These are phyloP conservation scores for Populus tremula DNA, from an alignment of 345 rosid genomes.

Conservation along the genomic window DNA sequence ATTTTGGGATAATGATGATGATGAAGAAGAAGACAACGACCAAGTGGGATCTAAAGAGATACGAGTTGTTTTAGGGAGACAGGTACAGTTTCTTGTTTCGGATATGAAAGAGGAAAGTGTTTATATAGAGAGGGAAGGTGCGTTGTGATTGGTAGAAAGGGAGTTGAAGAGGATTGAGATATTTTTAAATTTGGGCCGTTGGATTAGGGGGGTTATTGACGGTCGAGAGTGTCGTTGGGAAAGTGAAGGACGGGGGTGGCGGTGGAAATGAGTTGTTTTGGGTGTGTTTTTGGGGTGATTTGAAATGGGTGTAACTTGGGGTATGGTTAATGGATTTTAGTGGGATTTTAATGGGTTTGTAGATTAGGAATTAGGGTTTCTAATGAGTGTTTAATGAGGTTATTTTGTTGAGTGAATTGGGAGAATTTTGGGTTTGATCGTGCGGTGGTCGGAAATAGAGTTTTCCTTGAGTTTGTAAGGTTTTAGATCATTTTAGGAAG, in stretches of 20 bases:
- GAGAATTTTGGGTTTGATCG: constrained; percentile 10
- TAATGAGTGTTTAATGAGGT: neutral
- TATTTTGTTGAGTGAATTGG: neutral
- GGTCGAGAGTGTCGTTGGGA: constrained; percentile 11
- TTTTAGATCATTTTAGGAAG: neutral
- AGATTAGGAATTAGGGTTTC: constrained; percentile 8
- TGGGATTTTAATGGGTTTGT: constrained; percentile 1
- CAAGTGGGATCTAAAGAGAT: neutral
- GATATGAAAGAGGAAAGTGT: neutral
- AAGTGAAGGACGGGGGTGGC: neutral
- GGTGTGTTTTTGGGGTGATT: constrained; percentile 4
- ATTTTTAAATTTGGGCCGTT: constrained; percentile 22
- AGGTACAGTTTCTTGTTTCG: too few relatives aligned
- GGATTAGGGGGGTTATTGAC: constrained; percentile 13
- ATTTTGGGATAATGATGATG: neutral
- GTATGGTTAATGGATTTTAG: neutral
- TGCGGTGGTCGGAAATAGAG: neutral
- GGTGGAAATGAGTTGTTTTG: neutral
- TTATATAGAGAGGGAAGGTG: constrained; percentile 17
- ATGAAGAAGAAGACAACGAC: neutral
- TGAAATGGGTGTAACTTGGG: neutral
- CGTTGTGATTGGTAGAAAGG: constrained; percentile 27
- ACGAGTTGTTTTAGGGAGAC: too few relatives aligned
- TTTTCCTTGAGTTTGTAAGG: neutral
- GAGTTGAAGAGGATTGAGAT: constrained; percentile 16